A percentile compares a stretch with the other conserved stretches of the same genome.
phyloP scores from a whole-genome alignment of 768 basidiomycete genomes.

The Rickenella mellea region DNA sequence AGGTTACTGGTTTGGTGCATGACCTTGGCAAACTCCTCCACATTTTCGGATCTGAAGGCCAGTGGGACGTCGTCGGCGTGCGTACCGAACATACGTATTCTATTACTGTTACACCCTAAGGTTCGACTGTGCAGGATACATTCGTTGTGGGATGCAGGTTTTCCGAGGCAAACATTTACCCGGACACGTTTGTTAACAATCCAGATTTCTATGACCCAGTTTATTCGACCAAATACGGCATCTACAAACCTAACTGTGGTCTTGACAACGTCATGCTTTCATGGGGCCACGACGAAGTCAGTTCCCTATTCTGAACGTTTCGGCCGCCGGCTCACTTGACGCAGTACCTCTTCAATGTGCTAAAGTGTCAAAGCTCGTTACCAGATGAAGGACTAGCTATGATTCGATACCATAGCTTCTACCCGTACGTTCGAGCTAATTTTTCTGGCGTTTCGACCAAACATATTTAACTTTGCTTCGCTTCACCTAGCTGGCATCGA shows the following conservation, averaged over 20 bases:
- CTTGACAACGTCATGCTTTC: conserved; percentile 82
- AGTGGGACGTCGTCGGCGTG: conserved; percentile 93
- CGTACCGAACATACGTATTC: too few species aligned
- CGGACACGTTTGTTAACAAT: conserved; percentile 66
- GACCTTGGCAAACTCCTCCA: conserved; percentile 84
- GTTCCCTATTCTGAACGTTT: conserved; percentile 9
- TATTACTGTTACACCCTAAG: too few species aligned
- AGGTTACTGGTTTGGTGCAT: conserved; percentile 76
- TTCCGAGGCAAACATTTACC: conserved; percentile 77
- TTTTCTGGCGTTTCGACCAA: neutral
- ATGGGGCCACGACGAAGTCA: conserved; percentile 87
- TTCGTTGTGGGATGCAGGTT: conserved; percentile 82
- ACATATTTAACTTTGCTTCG: neutral
- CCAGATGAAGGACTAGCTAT: conserved; percentile 79
- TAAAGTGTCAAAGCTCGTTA: conserved; percentile 74
- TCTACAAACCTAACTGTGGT: conserved; percentile 72
- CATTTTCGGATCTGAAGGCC: conserved; percentile 78
- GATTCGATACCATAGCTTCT: conserved; percentile 94
- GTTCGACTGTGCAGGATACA: too few species aligned
- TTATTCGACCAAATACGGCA: conserved; percentile 64
- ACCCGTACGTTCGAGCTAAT: conserved; percentile 61
- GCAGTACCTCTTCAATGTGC: conserved; percentile 76
- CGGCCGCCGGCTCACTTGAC: neutral
- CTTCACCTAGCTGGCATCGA: conserved; percentile 60
- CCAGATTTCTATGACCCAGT: conserved; percentile 57